Evolutionary conservation across 2,329 filamentous ascomycete species (phyloP).

Genomic region (Thielaviopsis cerberus): DNA sequence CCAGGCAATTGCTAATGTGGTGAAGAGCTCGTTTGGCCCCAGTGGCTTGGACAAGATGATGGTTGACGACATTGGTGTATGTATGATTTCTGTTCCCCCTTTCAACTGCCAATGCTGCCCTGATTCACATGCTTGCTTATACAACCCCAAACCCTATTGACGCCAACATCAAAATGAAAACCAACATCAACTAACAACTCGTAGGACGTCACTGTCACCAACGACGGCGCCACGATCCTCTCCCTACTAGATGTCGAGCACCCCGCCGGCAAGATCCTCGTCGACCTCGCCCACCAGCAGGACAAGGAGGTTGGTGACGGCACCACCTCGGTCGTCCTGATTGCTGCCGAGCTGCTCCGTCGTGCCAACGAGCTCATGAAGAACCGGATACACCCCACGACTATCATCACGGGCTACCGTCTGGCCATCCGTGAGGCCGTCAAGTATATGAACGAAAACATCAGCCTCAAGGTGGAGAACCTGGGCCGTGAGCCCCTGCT

Average conservation of each 20-base stretch:
- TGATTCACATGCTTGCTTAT: conserved; percentile 5
- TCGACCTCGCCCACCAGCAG: conserved; percentile 93
- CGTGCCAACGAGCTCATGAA: conserved; percentile 97
- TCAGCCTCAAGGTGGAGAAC: conserved; percentile 85
- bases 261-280: conserved; percentile 92
- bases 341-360: conserved; percentile 83
- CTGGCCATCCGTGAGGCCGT: conserved; percentile 88
- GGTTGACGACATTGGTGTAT: conserved; percentile 95
- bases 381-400: conserved; percentile 98
- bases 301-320: conserved; percentile 98
- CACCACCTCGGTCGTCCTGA: conserved; percentile 92
- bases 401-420: conserved; percentile 96
- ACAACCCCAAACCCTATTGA: too few relatives aligned
- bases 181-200: neutral
- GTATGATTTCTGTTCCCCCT: conserved; percentile 16
- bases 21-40: conserved; percentile 95
- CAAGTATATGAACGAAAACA: conserved; percentile 97
- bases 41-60: conserved; percentile 99
- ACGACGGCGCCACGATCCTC: conserved; percentile 94
- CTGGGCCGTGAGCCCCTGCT: conserved; percentile 78
- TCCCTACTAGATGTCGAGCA: conserved; percentile 92
- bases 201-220: conserved; percentile 93
- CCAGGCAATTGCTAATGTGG: conserved; percentile 93
- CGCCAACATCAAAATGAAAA: too few relatives aligned
- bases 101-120: conserved; percentile 11